Conservation (phyloP, 192 early-diverging fungal species). For the Dispira simplex region DNA sequence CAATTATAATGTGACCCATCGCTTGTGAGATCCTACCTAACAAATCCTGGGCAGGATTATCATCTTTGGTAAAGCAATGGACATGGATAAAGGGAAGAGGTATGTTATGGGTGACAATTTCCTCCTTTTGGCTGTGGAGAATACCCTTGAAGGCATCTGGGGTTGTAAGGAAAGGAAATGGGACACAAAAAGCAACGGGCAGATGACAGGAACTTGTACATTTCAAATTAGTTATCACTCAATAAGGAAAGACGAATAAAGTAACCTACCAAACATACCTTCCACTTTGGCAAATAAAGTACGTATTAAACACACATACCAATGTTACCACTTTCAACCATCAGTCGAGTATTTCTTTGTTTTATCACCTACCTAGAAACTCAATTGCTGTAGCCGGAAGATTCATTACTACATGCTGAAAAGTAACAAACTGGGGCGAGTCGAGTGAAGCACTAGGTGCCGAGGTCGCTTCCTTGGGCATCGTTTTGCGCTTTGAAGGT, state of each 20-base stretch:
- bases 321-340: slow-evolving; percentile 1
- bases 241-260: neutral
- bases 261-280: neutral
- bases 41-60: slow-evolving; percentile 48
- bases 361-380: slow-evolving; percentile 53
- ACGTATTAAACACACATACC: neutral
- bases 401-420: slow-evolving; percentile 98
- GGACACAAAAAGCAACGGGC: neutral
- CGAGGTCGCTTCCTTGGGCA: slow-evolving; percentile 11
- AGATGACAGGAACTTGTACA: neutral
- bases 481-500: slow-evolving; percentile 12
- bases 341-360: neutral
- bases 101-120: slow-evolving; percentile 21
- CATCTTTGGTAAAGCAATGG: slow-evolving; percentile 85
- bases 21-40: slow-evolving; percentile 19
- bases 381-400: slow-evolving; percentile 92
- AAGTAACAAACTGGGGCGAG: slow-evolving; percentile 28
- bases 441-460: slow-evolving; percentile 13
- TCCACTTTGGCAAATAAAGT: no score
- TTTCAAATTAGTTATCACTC: neutral
- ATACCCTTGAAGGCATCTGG: slow-evolving; percentile 83
- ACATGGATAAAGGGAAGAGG: slow-evolving; percentile 80
- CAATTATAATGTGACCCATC: neutral
- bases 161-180: no score
- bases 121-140: slow-evolving; percentile 27